phyloP scores from a whole-genome alignment of 495 filamentous ascomycete genomes.

The Penicillium steckii region DNA sequence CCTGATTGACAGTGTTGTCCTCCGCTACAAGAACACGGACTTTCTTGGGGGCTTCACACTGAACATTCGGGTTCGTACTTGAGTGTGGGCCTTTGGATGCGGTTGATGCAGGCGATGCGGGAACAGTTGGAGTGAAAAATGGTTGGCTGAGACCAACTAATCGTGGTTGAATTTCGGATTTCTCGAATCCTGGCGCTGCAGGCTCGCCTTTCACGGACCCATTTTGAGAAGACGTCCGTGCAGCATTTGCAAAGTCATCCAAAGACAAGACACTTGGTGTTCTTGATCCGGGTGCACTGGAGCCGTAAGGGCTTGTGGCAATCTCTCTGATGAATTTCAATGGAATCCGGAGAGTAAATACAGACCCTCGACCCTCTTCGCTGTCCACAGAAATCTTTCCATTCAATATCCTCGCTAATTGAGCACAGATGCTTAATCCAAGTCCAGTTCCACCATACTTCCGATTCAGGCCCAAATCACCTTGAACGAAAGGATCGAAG shows the following conservation, averaged over 20 bases:
- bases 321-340: slow-evolving; percentile 71
- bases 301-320: slow-evolving; percentile 46
- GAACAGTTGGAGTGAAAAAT: slow-evolving; percentile 69
- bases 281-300: slow-evolving; percentile 24
- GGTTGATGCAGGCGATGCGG: slow-evolving; percentile 23
- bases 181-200: slow-evolving; percentile 27
- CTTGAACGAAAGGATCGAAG: slow-evolving; percentile 94
- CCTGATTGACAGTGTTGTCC: slow-evolving; percentile 93
- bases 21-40: slow-evolving; percentile 88
- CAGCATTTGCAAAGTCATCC: slow-evolving; percentile 31
- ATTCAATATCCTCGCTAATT: slow-evolving; percentile 80
- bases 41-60: slow-evolving; percentile 47
- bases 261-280: slow-evolving; percentile 29
- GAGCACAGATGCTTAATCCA: slow-evolving; percentile 83
- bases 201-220: slow-evolving; percentile 21
- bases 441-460: slow-evolving; percentile 92
- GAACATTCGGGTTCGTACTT: slow-evolving; percentile 32
- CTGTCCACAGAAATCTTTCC: slow-evolving; percentile 73
- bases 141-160: slow-evolving; percentile 82
- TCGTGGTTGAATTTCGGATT: slow-evolving; percentile 61
- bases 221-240: slow-evolving; percentile 22
- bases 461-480: slow-evolving; percentile 81
- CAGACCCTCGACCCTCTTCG: slow-evolving; percentile 69
- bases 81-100: slow-evolving; percentile 34
- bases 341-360: slow-evolving; percentile 81